phyloP scores from a whole-genome alignment of 2,329 filamentous ascomycete genomes.

The Phialophora tarda region DNA sequence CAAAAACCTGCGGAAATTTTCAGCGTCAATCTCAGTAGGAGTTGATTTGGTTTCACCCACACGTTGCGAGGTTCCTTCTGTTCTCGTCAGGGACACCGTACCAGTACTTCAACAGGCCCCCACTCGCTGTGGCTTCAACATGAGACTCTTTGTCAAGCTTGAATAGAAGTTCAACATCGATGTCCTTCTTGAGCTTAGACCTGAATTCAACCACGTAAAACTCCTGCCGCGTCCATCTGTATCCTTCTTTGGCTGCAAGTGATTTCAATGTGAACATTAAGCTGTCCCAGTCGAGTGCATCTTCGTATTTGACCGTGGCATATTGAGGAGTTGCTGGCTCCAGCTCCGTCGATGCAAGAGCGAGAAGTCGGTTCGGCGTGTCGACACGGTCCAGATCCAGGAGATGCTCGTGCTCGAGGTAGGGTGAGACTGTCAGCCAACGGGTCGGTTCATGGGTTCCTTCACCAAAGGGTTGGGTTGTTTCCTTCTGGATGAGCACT shows the following conservation, averaged over 20 bases:
- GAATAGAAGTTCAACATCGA: conserved; percentile 71
- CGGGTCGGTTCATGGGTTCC: conserved; percentile 1
- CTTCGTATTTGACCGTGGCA: conserved; percentile 73
- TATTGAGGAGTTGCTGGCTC: conserved; percentile 70
- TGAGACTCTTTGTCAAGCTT: conserved; percentile 79
- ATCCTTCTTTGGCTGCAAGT: conserved; percentile 56
- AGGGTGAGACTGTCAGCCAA: conserved; percentile 72
- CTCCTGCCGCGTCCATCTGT: conserved; percentile 64
- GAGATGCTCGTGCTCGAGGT: conserved; percentile 71
- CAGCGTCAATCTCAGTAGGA: conserved; percentile 1
- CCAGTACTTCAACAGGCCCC: conserved; percentile 92
- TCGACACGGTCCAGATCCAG: conserved; percentile 73
- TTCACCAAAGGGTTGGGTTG: not conserved
- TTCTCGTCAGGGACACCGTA: conserved; percentile 75
- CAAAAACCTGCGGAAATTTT: conserved; percentile 62
- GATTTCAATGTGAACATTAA: conserved; percentile 62
- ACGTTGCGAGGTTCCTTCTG: conserved; percentile 81
- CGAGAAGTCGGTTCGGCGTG: conserved; percentile 69
- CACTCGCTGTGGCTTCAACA: conserved; percentile 76
- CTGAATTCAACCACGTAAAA: conserved; percentile 90
- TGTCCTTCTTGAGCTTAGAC: conserved; percentile 70
- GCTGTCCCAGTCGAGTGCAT: conserved; percentile 80
- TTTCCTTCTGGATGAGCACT: not conserved
- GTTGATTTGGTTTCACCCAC: conserved; percentile 49
- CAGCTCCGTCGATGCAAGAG: conserved; percentile 71